Conservation (phyloP, 1,284 basidiomycete genomes). For the Pseudozyma hubeiensis region DNA sequence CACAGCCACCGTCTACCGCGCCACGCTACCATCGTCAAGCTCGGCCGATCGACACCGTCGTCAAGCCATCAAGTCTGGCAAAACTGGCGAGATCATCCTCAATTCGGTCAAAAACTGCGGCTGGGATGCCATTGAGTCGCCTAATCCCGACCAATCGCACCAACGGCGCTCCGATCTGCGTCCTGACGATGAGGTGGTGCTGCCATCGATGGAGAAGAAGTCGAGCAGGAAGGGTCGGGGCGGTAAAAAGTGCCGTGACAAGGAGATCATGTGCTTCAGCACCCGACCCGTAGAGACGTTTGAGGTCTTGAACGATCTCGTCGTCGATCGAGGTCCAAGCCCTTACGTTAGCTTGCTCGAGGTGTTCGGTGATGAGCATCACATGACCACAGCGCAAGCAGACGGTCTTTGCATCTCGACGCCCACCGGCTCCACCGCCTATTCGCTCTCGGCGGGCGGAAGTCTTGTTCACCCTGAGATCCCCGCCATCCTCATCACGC, state of each 20-base stretch:
- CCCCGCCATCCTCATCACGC: slow-evolving; percentile 93
- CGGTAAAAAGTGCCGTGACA: slow-evolving; percentile 76
- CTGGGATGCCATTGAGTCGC: slow-evolving; percentile 63
- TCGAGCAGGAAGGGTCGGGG: slow-evolving; percentile 75
- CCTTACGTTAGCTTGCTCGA: slow-evolving; percentile 96
- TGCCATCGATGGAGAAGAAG: slow-evolving; percentile 24
- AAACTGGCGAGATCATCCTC: slow-evolving; percentile 67
- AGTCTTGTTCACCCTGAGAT: slow-evolving; percentile 98
- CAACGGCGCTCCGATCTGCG: slow-evolving; percentile 20
- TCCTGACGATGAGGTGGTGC: slow-evolving; percentile 28
- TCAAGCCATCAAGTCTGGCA: slow-evolving; percentile 61
- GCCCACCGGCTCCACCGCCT: slow-evolving; percentile 97
- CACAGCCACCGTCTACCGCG: slow-evolving; percentile 90
- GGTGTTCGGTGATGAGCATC: slow-evolving; percentile 97
- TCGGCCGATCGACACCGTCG: slow-evolving; percentile 52
- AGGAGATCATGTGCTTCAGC: slow-evolving; percentile 97
- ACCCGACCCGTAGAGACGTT: slow-evolving; percentile 96
- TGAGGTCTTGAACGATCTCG: slow-evolving; percentile 96
- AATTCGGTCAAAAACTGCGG: slow-evolving; percentile 61
- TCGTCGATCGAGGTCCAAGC: slow-evolving; percentile 96
- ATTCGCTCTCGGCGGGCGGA: slow-evolving; percentile 92
- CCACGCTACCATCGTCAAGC: slow-evolving; percentile 45
- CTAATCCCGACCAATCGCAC: slow-evolving; percentile 18
- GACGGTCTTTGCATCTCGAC: slow-evolving; percentile 96
- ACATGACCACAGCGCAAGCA: slow-evolving; percentile 98